phyloP scores from a whole-genome alignment of 805 yeast species.

The Phaffomyces antillensis region DNA sequence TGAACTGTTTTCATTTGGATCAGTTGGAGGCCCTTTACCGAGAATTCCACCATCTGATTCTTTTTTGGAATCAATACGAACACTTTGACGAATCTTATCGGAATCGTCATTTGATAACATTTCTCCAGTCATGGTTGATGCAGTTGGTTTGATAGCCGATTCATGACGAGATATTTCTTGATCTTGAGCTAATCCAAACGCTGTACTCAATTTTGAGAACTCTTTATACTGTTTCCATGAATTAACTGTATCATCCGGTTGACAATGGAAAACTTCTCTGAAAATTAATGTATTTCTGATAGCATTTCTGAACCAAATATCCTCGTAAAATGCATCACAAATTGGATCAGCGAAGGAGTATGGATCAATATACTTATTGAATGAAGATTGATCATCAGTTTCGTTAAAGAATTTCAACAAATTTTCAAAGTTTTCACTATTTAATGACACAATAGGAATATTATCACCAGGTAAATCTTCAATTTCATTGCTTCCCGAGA shows the following conservation, averaged over 20 bases:
- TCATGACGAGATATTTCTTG: constrained; percentile 18
- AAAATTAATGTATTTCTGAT: constrained; percentile 74
- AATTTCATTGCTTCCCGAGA: constrained; percentile 8
- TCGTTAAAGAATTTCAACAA: constrained; percentile 34
- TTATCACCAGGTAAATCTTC: constrained; percentile 20
- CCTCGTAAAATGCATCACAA: constrained; percentile 74
- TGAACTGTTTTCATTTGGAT: not conserved
- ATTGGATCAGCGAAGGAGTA: constrained; percentile 85
- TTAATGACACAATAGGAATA: constrained; percentile 37
- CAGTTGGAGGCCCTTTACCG: constrained; percentile 12
- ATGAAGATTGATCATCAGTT: constrained; percentile 16
- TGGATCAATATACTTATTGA: constrained; percentile 65
- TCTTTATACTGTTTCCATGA: constrained; percentile 88
- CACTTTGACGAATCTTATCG: not conserved
- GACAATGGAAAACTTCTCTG: constrained; percentile 83
- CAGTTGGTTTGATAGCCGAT: constrained; percentile 1
- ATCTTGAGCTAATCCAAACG: constrained; percentile 37
- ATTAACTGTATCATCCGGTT: constrained; percentile 88
- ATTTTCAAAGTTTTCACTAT: constrained; percentile 35
- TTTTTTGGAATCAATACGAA: not conserved
- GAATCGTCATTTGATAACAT: not conserved
- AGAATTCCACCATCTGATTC: constrained; percentile 4
- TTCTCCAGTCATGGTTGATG: not conserved
- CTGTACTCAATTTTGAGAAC: constrained; percentile 50
- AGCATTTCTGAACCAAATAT: constrained; percentile 79